Base-by-base conservation (phyloP, 129 eudicot species). In the Saposhnikovia divaricata region DNA sequence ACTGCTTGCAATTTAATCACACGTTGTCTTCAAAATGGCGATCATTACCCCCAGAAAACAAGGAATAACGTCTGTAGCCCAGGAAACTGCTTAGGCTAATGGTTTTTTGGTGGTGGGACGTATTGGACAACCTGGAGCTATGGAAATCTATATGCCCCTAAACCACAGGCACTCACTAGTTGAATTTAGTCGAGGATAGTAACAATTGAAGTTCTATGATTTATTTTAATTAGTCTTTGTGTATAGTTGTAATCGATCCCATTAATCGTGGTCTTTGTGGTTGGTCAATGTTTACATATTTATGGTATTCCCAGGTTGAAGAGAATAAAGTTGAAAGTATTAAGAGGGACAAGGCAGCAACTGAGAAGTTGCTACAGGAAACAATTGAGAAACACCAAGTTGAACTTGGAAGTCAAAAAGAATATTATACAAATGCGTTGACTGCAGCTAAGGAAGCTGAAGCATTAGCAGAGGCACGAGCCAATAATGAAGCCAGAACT, bases 321-420 rank as follows among this genome's bases (percentile, higher is more conserved):
- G 97, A 92, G 86, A 95, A 88, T 81, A 90, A 87, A 86, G 89
- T 92, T 69, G 99, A 92, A 78, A 92, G 86, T 82, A 82, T 90
- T 73, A 95, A 90, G 82, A 89, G 79, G 81, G 96, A 95, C 28
- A 95, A 95, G 84, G 80, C 88, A 68, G 91, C 91, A 80, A 89
- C 91, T 34, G 97, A 95, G 79, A 90, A 95, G 79, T 82, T 90
- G 88, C 89, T 92, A 21, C 99, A 95, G 79, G 99, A 95, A 90
- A 86, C 93, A 82, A 89, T 82, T 79, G 97, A 90, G 77, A 95
- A 88, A 78, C 92, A 90, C 79, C 89, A 95, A 74, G 89, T 82
- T 61, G 99, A 92, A 87, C 85, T 95, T 81, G 81, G 90, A 53
- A 76, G 89, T 77, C 97, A 90, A 89, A 95, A 92, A 69, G 97